Conservation (phyloP, 2,329 filamentous ascomycete species). For the Thielaviopsis populi region DNA sequence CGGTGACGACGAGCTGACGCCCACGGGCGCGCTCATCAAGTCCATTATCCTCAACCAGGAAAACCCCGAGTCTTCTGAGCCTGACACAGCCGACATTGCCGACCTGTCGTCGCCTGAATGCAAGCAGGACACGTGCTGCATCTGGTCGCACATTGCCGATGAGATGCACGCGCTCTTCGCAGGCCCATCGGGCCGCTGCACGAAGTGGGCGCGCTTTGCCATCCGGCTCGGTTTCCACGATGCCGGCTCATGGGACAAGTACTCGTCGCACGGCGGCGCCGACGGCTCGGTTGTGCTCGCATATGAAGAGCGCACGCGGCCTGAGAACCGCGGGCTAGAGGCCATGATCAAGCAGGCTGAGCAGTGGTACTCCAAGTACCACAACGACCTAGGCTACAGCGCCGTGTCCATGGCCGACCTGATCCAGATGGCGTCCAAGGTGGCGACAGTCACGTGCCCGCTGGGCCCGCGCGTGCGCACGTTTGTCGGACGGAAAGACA, state of each 20-base stretch:
- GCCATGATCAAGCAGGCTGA: constrained; percentile 29
- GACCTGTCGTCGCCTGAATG: constrained; percentile 22
- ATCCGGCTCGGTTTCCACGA: constrained; percentile 36
- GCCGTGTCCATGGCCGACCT: constrained; percentile 37
- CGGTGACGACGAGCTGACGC: constrained; percentile 22
- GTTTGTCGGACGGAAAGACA: constrained; percentile 37
- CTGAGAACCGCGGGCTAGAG: constrained; percentile 34
- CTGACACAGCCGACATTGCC: constrained; percentile 18
- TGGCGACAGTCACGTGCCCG: constrained; percentile 34
- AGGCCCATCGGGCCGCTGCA: constrained; percentile 28
- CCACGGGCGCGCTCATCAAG: constrained; percentile 26
- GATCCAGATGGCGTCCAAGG: constrained; percentile 36
- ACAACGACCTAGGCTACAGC: constrained; percentile 20
- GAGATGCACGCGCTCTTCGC: constrained; percentile 27
- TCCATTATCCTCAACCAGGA: constrained; percentile 25
- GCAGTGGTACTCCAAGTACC: constrained; percentile 28
- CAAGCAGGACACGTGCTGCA: constrained; percentile 29
- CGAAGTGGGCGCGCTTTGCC: constrained; percentile 29
- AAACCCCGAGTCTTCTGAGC: constrained; percentile 21
- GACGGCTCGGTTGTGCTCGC: constrained; percentile 32
- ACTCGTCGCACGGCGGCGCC: constrained; percentile 29
- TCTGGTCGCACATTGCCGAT: constrained; percentile 31
- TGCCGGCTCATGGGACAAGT: constrained; percentile 30
- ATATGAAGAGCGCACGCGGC: constrained; percentile 25
- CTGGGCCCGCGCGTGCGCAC: constrained; percentile 34